Evolutionary conservation across 345 rosid genomes (phyloP).

Genomic region (Adansonia digitata): DNA sequence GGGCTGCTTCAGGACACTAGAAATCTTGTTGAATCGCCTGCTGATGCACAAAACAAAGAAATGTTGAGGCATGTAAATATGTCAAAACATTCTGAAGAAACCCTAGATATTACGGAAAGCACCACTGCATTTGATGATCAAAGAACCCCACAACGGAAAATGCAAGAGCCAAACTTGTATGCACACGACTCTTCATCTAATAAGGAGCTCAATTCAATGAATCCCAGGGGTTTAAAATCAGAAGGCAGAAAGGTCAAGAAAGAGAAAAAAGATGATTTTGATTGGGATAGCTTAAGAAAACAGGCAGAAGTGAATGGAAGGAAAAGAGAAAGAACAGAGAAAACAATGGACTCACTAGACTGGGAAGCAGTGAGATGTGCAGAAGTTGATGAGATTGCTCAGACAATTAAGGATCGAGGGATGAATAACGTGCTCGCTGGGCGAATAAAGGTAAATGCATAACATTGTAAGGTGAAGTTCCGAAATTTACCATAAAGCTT

Average conservation of each 20-base stretch:
- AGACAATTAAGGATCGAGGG: slow-evolving; percentile 80
- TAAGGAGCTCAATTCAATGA: slow-evolving; percentile 29
- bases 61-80: slow-evolving; percentile 17
- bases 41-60: slow-evolving; percentile 28
- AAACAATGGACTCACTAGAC: slow-evolving; percentile 75
- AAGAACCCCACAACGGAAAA: slow-evolving; percentile 24
- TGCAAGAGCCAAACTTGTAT: slow-evolving; percentile 28
- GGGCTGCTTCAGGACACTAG: slow-evolving; percentile 22
- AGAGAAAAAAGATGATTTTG: slow-evolving; percentile 41
- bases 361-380: slow-evolving; percentile 80
- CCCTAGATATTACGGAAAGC: slow-evolving; percentile 39
- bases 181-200: slow-evolving; percentile 22
- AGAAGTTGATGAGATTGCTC: slow-evolving; percentile 52
- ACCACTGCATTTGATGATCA: slow-evolving; percentile 23
- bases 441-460: slow-evolving; percentile 67
- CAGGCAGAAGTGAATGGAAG: slow-evolving; percentile 39
- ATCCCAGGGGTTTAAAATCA: slow-evolving; percentile 29
- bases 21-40: slow-evolving; percentile 14
- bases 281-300: slow-evolving; percentile 86
- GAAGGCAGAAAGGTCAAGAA: slow-evolving; percentile 46
- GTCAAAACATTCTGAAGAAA: slow-evolving; percentile 25
- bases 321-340: slow-evolving; percentile 49
- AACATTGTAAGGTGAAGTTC: background rate
- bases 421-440: slow-evolving; percentile 85
- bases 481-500: background rate